A percentile compares a stretch with the other conserved stretches of the same genome.
Conservation (phyloP, 2,329 filamentous ascomycete genomes). For the Elsinoe batatas region DNA sequence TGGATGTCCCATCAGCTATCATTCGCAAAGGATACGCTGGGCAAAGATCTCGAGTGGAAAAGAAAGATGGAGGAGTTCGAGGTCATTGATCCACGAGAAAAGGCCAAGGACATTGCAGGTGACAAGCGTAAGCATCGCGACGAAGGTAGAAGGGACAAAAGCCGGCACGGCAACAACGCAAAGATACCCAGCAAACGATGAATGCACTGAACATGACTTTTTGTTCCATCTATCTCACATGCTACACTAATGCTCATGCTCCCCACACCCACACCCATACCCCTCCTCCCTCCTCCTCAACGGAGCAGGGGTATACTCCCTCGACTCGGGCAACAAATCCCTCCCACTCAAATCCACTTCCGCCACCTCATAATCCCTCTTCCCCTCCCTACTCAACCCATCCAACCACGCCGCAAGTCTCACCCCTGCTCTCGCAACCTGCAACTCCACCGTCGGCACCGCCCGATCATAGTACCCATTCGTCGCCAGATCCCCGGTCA, state of each 20-base stretch:
- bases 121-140: constrained; percentile 49
- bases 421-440: constrained; percentile 36
- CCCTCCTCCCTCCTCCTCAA: constrained; percentile 20
- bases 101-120: constrained; percentile 52
- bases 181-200: constrained; percentile 1
- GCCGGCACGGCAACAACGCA: not conserved
- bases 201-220: constrained; percentile 6
- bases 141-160: constrained; percentile 10
- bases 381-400: constrained; percentile 23
- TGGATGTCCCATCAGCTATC: constrained; percentile 83
- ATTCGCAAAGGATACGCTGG: constrained; percentile 81
- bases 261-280: constrained; percentile 17
- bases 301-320: constrained; percentile 18
- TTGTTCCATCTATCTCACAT: not conserved
- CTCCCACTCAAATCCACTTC: constrained; percentile 10
- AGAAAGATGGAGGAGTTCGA: constrained; percentile 78
- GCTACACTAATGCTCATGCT: constrained; percentile 22
- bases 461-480: constrained; percentile 25
- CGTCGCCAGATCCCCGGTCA: constrained; percentile 29
- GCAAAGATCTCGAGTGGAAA: constrained; percentile 84
- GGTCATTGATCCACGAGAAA: constrained; percentile 81
- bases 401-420: constrained; percentile 30
- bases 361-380: not conserved
- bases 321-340: constrained; percentile 16
- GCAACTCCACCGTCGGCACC: constrained; percentile 31